Evolutionary conservation across 345 rosid genomes (phyloP), one percentile per base, ranked within the genome.

Genomic region (Cardamine occulta): DNA sequence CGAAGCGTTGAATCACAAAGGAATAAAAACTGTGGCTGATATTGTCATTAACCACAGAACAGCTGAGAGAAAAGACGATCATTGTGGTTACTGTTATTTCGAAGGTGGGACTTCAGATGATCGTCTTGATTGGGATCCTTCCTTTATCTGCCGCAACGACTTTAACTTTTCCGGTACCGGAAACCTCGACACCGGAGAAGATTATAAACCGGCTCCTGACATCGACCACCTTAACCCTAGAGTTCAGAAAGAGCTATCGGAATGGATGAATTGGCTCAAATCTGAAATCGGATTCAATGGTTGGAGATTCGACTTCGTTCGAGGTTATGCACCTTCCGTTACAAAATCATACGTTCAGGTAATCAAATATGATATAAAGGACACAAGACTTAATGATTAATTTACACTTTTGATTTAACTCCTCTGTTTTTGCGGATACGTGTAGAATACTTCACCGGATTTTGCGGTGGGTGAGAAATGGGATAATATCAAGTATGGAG

Each of bases 191-290:
- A 78, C 91, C 2, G 96, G 97, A 8, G 76, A 73, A 2, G 74
- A 55, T 73, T 91, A 44, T 37, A 13, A 4, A 3, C 62, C 82
- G 2, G 91, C 98, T 14, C 98, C 98, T 0, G 98, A 94, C 37
- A 89, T 94, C 39, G 97, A 94, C 72, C 97, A 88, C 68, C 88
- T 88, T 70, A 93, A 91, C 63, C 85, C 80, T 1, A 82, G 80
- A 42, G 94, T 84, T 28, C 94, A 88, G 57, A 80, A 21, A 14
- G 96, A 89, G 82, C 67, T 93, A 60, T 84, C 97, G 0, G 93
- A 84, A 44, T 93, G 97, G 98, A 88, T 91, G 96, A 93, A 88
- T 18, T 93, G 98, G 98, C 57, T 93, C 4, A 93, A 88, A 59
- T 55, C 84, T 6, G 97, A 88, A 1, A 84, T 88, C 7, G 94